These are phyloP conservation scores for Talaromyces atroroseus DNA, from an alignment of 2,329 filamentous ascomycete genomes.

Conservation along the genomic window DNA sequence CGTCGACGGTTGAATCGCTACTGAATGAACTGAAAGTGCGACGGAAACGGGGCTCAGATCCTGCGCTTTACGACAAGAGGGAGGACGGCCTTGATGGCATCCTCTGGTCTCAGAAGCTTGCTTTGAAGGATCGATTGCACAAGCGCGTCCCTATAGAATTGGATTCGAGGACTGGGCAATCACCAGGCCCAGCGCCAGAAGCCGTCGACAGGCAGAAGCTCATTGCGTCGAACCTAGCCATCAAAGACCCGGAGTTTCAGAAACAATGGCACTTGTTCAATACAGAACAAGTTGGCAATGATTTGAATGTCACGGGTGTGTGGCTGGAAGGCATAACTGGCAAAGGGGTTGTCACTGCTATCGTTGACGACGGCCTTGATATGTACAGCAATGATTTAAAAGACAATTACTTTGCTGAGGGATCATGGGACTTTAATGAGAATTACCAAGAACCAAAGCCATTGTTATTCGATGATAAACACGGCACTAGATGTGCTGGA, in stretches of 20 bases:
- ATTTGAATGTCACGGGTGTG: slow-evolving; percentile 91
- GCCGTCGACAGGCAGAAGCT: slow-evolving; percentile 53
- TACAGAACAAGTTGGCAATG: slow-evolving; percentile 71
- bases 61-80: slow-evolving; percentile 17
- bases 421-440: slow-evolving; percentile 97
- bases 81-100: slow-evolving; percentile 64
- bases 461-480: slow-evolving; percentile 74
- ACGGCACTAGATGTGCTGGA: slow-evolving; percentile 91
- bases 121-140: slow-evolving; percentile 55
- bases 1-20: slow-evolving; percentile 49
- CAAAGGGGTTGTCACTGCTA: slow-evolving; percentile 80
- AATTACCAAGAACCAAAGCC: slow-evolving; percentile 71
- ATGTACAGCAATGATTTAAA: slow-evolving; percentile 92
- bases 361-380: slow-evolving; percentile 93
- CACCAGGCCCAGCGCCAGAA: slow-evolving; percentile 21
- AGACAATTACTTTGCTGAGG: slow-evolving; percentile 86
- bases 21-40: slow-evolving; percentile 51
- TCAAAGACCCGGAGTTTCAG: slow-evolving; percentile 82
- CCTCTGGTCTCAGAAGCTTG: slow-evolving; percentile 73
- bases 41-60: slow-evolving; percentile 44
- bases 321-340: slow-evolving; percentile 91
- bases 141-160: slow-evolving; percentile 46
- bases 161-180: slow-evolving; percentile 19
- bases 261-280: slow-evolving; percentile 98
- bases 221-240: slow-evolving; percentile 63